These are phyloP conservation scores for Gnaphalium uliginosum DNA, from an alignment of 129 eudicot species.

Conservation along the genomic window DNA sequence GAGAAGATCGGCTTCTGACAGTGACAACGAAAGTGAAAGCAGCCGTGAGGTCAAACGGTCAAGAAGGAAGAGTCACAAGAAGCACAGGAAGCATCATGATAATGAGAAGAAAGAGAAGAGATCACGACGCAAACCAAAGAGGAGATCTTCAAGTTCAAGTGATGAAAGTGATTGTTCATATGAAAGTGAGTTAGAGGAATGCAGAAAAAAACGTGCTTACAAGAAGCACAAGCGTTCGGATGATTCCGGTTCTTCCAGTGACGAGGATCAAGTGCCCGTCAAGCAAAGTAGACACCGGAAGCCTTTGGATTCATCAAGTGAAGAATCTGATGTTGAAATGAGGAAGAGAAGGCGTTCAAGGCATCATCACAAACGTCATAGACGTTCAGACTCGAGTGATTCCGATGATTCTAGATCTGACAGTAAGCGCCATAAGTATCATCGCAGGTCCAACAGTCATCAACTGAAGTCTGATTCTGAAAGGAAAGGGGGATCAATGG, in stretches of 20 bases:
- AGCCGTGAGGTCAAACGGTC: constrained; percentile 45
- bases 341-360: constrained; percentile 41
- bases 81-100: constrained; percentile 63
- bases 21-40: constrained; percentile 48
- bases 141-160: constrained; percentile 48
- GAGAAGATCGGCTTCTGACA: constrained; percentile 65
- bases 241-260: constrained; percentile 32
- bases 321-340: constrained; percentile 37
- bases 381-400: constrained; percentile 33
- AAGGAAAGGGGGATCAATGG: constrained; percentile 38
- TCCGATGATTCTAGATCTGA: constrained; percentile 54
- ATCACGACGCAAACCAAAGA: constrained; percentile 55
- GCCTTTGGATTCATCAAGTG: constrained; percentile 52
- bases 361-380: constrained; percentile 44
- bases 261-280: constrained; percentile 34
- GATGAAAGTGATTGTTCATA: constrained; percentile 47
- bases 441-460: constrained; percentile 35
- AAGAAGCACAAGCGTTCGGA: constrained; percentile 49
- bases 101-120: constrained; percentile 56
- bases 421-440: constrained; percentile 50
- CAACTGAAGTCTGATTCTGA: constrained; percentile 39
- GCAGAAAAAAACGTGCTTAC: constrained; percentile 43
- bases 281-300: constrained; percentile 38
- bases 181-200: constrained; percentile 45
- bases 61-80: constrained; percentile 59